phyloP scores from a whole-genome alignment of 2,329 filamentous ascomycete genomes.

The Orbilia brochopaga region DNA sequence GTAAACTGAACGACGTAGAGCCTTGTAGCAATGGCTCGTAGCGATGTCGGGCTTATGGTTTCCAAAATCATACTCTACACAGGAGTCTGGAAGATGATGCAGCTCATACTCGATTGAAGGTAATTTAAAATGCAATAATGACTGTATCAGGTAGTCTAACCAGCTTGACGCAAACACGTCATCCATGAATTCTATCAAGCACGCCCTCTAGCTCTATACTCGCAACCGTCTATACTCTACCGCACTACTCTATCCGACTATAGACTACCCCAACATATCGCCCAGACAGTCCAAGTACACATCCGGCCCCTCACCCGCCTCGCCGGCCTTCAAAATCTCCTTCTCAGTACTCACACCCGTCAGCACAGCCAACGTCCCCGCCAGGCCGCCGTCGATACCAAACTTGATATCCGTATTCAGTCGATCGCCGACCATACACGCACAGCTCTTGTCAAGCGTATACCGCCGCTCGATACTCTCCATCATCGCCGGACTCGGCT shows the following conservation, averaged over 20 bases:
- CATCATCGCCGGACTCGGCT: conserved; percentile 99
- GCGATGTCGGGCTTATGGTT: no score
- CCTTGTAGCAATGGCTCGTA: no score
- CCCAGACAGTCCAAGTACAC: conserved; percentile 85
- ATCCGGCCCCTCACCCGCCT: conserved; percentile 69
- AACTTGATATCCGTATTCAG: conserved; percentile 96
- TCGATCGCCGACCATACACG: conserved; percentile 95
- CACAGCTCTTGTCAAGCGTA: conserved; percentile 77
- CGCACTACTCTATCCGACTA: not conserved
- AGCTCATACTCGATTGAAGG: no score
- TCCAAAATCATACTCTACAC: no score
- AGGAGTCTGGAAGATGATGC: no score
- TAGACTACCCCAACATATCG: conserved; percentile 61
- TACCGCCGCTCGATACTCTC: conserved; percentile 97
- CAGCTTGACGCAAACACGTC: no score
- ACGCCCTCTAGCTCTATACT: conserved; percentile 1
- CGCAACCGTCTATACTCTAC: not conserved
- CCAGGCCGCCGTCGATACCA: conserved; percentile 85
- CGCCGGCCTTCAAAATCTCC: conserved; percentile 70
- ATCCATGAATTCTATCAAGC: no score
- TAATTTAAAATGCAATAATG: no score
- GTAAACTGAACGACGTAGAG: no score
- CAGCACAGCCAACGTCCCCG: conserved; percentile 87
- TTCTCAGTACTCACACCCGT: conserved; percentile 87
- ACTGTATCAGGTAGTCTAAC: no score